These are phyloP conservation scores for Yarrowia phangngaensis DNA, from an alignment of 805 yeast genomes.

Conservation along the genomic window DNA sequence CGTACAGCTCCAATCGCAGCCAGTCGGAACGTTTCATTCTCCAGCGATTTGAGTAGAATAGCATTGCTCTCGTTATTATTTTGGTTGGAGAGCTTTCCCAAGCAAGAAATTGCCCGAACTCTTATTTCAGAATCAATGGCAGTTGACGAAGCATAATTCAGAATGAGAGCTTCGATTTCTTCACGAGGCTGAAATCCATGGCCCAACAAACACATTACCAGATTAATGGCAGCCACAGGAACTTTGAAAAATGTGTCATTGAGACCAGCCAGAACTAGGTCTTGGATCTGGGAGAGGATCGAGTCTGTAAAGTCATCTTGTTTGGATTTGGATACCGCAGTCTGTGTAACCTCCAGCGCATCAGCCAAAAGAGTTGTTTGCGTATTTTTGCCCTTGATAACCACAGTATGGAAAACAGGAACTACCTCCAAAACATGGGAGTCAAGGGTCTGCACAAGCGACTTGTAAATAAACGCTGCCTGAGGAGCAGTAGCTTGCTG, in stretches of 20 bases:
- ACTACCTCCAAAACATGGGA: conserved; percentile 31
- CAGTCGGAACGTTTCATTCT: conserved; percentile 41
- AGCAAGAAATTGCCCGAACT: conserved; percentile 39
- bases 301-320: conserved; percentile 1
- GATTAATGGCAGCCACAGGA: conserved; percentile 17
- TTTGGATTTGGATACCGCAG: conserved; percentile 12
- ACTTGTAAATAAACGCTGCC: conserved; percentile 27
- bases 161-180: conserved; percentile 37
- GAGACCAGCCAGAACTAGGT: conserved; percentile 38
- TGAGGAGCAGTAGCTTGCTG: conserved; percentile 26
- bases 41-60: conserved; percentile 30
- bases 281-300: conserved; percentile 25
- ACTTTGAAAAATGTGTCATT: conserved; percentile 41
- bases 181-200: conserved; percentile 6
- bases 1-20: conserved; percentile 38
- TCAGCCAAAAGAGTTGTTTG: conserved; percentile 7
- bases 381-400: conserved; percentile 1
- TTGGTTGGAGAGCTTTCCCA: conserved; percentile 35
- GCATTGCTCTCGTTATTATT: neutral
- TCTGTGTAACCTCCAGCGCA: conserved; percentile 3
- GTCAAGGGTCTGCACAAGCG: conserved; percentile 16
- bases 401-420: conserved; percentile 14
- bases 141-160: conserved; percentile 39
- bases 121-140: conserved; percentile 42
- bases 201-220: conserved; percentile 3